phyloP scores from a whole-genome alignment of 164 flowering plant species.

The Saururus chinensis region DNA sequence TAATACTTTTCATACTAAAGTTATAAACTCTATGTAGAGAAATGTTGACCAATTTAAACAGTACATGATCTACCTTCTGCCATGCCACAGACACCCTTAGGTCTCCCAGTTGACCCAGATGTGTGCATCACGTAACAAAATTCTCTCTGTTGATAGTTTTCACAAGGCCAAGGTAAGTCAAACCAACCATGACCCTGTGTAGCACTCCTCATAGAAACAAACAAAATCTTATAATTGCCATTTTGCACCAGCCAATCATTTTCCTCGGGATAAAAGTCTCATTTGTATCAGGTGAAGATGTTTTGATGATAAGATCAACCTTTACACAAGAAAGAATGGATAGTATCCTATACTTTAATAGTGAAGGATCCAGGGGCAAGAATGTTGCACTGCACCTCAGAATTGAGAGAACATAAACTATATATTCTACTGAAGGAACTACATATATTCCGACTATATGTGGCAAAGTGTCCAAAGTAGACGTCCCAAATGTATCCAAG shows the following conservation, averaged over 20 bases:
- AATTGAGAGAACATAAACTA: constrained; percentile 64
- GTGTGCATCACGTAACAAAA: constrained; percentile 89
- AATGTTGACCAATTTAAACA: background rate
- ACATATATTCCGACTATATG: constrained; percentile 56
- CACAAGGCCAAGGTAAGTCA: constrained; percentile 49
- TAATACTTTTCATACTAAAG: background rate
- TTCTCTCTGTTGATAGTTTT: constrained; percentile 23
- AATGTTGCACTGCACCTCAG: constrained; percentile 79
- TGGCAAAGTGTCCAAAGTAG: constrained; percentile 12
- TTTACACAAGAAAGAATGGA: constrained; percentile 45
- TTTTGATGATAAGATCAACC: constrained; percentile 39
- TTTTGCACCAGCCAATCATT: constrained; percentile 36
- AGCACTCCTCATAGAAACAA: constrained; percentile 25
- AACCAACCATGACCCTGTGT: constrained; percentile 7
- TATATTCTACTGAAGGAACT: constrained; percentile 73
- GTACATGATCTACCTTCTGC: constrained; percentile 48
- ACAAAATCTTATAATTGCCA: constrained; percentile 28
- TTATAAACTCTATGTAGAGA: background rate
- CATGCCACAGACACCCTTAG: constrained; percentile 91
- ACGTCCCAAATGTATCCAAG: background rate
- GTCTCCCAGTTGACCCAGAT: constrained; percentile 89
- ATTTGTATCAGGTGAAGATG: constrained; percentile 17
- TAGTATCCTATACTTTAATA: constrained; percentile 64
- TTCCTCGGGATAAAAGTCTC: constrained; percentile 14
- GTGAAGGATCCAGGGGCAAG: constrained; percentile 75